Evolutionary conservation across 2,329 filamentous ascomycete species (phyloP).

Genomic region (Endothia cerciana): DNA sequence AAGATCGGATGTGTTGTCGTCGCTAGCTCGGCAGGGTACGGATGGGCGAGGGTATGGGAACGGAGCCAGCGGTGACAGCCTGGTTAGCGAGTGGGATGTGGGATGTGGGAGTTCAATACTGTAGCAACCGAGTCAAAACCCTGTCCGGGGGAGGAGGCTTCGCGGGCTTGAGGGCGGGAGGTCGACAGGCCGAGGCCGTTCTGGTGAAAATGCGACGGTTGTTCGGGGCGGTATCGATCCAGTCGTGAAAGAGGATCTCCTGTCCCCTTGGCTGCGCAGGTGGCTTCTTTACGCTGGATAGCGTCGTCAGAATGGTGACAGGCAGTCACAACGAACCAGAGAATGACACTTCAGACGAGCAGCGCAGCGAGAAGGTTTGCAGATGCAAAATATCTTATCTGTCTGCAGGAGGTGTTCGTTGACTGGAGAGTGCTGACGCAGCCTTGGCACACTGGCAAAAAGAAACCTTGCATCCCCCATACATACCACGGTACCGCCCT

Average conservation of each 20-base stretch:
- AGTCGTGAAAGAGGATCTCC: slow-evolving; percentile 7
- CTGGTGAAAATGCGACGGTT: slow-evolving; percentile 5
- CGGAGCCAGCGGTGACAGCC: background rate
- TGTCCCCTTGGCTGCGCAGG: slow-evolving; percentile 14
- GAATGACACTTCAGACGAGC: background rate
- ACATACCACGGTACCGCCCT: background rate
- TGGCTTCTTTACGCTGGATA: slow-evolving; percentile 23
- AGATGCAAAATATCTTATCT: background rate
- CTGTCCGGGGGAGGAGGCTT: background rate
- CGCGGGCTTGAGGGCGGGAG: background rate
- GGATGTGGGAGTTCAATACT: background rate
- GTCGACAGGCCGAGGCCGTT: background rate
- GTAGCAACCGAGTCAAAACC: background rate
- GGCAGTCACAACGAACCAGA: background rate
- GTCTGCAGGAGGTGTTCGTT: background rate
- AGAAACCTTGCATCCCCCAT: background rate
- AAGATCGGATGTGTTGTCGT: slow-evolving; percentile 23
- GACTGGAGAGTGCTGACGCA: background rate
- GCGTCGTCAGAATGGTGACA: background rate
- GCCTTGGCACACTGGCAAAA: background rate
- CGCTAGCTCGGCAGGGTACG: slow-evolving; percentile 18
- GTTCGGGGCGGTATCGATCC: background rate
- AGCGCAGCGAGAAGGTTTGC: background rate
- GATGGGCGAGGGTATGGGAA: background rate
- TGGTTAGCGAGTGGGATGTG: slow-evolving; percentile 9